phyloP scores from a whole-genome alignment of 306 rosid species.

The Datisca glomerata region DNA sequence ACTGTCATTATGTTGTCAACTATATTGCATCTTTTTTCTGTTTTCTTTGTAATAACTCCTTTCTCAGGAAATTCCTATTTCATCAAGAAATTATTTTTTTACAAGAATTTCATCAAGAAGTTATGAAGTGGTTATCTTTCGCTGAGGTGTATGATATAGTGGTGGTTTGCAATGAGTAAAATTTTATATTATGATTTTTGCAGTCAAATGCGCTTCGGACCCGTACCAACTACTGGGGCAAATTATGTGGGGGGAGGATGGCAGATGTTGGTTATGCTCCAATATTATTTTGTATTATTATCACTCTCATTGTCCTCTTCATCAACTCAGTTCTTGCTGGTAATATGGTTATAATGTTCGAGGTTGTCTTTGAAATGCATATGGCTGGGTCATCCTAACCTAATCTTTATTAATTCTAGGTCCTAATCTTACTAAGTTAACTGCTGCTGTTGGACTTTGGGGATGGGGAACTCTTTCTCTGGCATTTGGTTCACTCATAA shows the following conservation, averaged over 20 bases:
- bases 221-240: constrained; percentile 34
- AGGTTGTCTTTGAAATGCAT: constrained; percentile 12
- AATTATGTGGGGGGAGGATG: constrained; percentile 35
- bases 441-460: constrained; percentile 83
- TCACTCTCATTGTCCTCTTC: constrained; percentile 45
- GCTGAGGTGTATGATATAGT: background rate
- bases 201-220: constrained; percentile 68
- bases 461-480: constrained; percentile 65
- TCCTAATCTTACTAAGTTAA: constrained; percentile 67
- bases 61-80: too few species aligned
- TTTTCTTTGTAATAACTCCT: too few species aligned
- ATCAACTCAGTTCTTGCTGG: constrained; percentile 73
- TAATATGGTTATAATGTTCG: constrained; percentile 16
- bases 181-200: constrained; percentile 6
- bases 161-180: background rate
- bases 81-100: too few species aligned
- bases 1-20: too few species aligned
- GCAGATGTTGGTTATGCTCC: constrained; percentile 71
- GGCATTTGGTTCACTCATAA: constrained; percentile 40
- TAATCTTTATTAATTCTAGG: constrained; percentile 37
- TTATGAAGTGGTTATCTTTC: too few species aligned
- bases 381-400: constrained; percentile 14
- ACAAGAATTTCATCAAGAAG: too few species aligned
- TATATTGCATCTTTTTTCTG: too few species aligned
- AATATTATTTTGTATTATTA: constrained; percentile 42